phyloP scores from a whole-genome alignment of 108 stramenopile genomes.

The Nitzschia sp. region DNA sequence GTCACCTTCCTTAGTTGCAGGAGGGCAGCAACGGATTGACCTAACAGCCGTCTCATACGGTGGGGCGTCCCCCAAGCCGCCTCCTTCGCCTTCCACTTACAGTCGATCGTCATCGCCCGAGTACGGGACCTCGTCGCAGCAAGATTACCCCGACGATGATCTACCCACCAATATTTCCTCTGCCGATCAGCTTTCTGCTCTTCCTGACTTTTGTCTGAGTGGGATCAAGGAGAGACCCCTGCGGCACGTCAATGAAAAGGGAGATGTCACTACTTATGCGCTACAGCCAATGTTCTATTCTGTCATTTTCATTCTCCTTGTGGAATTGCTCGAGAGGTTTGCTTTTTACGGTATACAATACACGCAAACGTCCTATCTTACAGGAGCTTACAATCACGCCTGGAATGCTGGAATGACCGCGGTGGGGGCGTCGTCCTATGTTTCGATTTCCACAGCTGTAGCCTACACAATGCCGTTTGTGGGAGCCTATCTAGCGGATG shows the following conservation, averaged over 20 bases:
- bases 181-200: slow-evolving; percentile 34
- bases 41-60: neutral
- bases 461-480: slow-evolving; percentile 86
- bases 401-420: slow-evolving; percentile 79
- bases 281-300: slow-evolving; percentile 67
- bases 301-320: slow-evolving; percentile 75
- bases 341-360: slow-evolving; percentile 84
- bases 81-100: slow-evolving; percentile 43
- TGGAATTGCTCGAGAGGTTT: slow-evolving; percentile 86
- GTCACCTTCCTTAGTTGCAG: neutral
- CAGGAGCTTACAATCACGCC: slow-evolving; percentile 71
- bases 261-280: slow-evolving; percentile 52
- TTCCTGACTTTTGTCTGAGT: slow-evolving; percentile 47
- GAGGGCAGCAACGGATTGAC: neutral
- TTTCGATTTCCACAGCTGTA: slow-evolving; percentile 75
- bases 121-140: slow-evolving; percentile 23
- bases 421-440: slow-evolving; percentile 68
- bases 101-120: slow-evolving; percentile 20
- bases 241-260: slow-evolving; percentile 58
- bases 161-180: slow-evolving; percentile 44
- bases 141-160: slow-evolving; percentile 20
- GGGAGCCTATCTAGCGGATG: slow-evolving; percentile 79
- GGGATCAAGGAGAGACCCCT: slow-evolving; percentile 56
- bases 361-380: slow-evolving; percentile 82
- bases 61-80: neutral